Evolutionary conservation across 306 rosid species (phyloP).

Genomic region (Mimosa bimucronata): DNA sequence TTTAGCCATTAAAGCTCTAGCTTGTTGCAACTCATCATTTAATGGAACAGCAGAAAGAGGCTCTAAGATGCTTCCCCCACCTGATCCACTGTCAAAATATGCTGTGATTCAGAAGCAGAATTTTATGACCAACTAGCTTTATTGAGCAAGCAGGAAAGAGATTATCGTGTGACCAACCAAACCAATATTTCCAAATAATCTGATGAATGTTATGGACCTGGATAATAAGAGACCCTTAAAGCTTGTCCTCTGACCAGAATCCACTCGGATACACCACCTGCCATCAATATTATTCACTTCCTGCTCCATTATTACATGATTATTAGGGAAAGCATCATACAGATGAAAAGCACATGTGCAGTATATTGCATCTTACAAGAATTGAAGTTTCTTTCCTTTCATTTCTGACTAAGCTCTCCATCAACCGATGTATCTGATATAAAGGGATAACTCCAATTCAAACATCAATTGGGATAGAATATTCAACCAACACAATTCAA

Average conservation of each 20-base stretch:
- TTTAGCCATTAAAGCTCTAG: constrained; percentile 73
- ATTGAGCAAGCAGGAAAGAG: background rate
- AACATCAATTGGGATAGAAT: constrained; percentile 20
- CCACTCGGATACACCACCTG: constrained; percentile 86
- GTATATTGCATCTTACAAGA: constrained; percentile 62
- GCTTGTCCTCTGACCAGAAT: constrained; percentile 57
- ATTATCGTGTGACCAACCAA: constrained; percentile 28
- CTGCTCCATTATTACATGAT: constrained; percentile 52
- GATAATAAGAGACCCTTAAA: constrained; percentile 77
- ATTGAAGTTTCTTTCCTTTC: constrained; percentile 61
- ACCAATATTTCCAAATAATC: constrained; percentile 29
- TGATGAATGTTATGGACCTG: constrained; percentile 61
- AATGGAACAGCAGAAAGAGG: constrained; percentile 85
- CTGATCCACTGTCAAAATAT: constrained; percentile 66
- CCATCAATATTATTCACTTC: constrained; percentile 82
- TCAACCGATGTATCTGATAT: constrained; percentile 69
- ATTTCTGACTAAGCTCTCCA: constrained; percentile 71
- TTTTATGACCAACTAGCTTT: constrained; percentile 28
- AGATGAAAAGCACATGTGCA: constrained; percentile 21
- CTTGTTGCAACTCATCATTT: constrained; percentile 89
- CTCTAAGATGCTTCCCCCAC: constrained; percentile 72
- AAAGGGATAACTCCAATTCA: constrained; percentile 30
- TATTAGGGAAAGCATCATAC: constrained; percentile 38
- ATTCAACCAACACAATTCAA: constrained; percentile 18
- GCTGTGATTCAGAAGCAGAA: constrained; percentile 52